Base-by-base conservation (phyloP, 1,284 basidiomycete genomes). In the Abortiporus biennis region DNA sequence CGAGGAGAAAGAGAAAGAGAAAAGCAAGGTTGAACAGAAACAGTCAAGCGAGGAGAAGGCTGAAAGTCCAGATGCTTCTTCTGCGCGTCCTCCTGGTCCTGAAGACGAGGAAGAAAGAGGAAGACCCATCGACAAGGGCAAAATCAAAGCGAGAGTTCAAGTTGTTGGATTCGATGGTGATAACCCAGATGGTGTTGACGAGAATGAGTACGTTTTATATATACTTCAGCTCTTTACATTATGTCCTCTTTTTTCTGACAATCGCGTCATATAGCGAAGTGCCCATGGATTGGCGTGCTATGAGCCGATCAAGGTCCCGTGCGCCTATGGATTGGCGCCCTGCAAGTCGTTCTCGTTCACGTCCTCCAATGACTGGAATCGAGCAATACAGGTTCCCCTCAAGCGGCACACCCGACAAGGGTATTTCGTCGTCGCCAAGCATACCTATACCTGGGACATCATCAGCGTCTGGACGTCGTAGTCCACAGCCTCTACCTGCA, bases 251-350 rank as follows among this genome's bases (percentile, higher is more conserved):
- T 40, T 46, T 48, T 52, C 46, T 47, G 50, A 49, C 54, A 56
- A 45, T 51, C 46, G 47, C 50, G 48, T 44, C 47, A 49, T 52
- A 49, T 52, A 61, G 51, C 53, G 55, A 57, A 46, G 54, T 56
- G 48, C 69, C 74, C 30, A 96, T 98, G 86, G 95, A 98, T 59
- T 97, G 94, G 92, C 78, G 92, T 34, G 85, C 87, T 15, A 81
- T 91, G 57, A 93, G 90, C 57, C 80, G 93, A 47, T 96, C 93
- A 12, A 78, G 93, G 48, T 97, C 95, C 17, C 83, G 94, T 20
- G 85, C 89, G 55, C 86, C 90, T 40, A 87, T 86, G 83, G 85
- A 88, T 61, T 89, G 85, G 85, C 72, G 76, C 42, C 80, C 84
- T 39, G 68, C 76, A 43, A 84, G 79, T 61, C 80, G 87, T 43